phyloP scores from a whole-genome alignment of 352 stramenopile genomes.

The Globisporangium alternatum region DNA sequence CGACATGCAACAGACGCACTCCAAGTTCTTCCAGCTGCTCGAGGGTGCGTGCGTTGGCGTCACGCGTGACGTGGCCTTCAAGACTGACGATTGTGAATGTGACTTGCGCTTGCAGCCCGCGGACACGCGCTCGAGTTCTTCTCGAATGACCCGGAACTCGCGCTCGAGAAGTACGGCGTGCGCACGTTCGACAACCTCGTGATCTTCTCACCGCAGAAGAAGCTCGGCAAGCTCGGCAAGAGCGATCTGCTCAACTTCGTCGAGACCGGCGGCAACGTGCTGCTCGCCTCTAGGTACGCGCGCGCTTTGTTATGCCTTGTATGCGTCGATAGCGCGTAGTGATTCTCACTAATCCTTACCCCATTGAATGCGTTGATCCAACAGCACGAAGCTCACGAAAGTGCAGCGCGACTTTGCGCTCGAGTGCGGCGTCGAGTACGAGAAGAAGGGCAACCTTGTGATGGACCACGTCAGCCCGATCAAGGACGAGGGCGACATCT shows the following conservation, averaged over 20 bases:
- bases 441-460: constrained; percentile 86
- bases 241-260: constrained; percentile 80
- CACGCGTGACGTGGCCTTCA: background rate
- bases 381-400: constrained; percentile 71
- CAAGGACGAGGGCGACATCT: constrained; percentile 52
- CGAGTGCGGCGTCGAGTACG: constrained; percentile 86
- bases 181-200: constrained; percentile 89
- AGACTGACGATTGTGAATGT: background rate
- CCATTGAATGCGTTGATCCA: too few relatives aligned
- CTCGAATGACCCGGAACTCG: constrained; percentile 47
- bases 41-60: constrained; percentile 34
- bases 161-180: constrained; percentile 84
- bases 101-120: constrained; percentile 26
- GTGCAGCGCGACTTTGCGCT: constrained; percentile 82
- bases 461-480: constrained; percentile 86
- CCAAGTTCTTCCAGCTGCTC: constrained; percentile 75
- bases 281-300: constrained; percentile 52
- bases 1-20: constrained; percentile 60
- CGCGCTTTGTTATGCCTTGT: background rate
- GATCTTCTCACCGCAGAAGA: constrained; percentile 85
- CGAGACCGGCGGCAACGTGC: constrained; percentile 82
- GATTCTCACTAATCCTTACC: too few relatives aligned
- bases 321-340: background rate
- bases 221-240: constrained; percentile 62
- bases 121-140: constrained; percentile 70